Evolutionary conservation across 352 stramenopile species (phyloP), one percentile per base, ranked within the genome.

Genomic region (Pythium scleroteichum): DNA sequence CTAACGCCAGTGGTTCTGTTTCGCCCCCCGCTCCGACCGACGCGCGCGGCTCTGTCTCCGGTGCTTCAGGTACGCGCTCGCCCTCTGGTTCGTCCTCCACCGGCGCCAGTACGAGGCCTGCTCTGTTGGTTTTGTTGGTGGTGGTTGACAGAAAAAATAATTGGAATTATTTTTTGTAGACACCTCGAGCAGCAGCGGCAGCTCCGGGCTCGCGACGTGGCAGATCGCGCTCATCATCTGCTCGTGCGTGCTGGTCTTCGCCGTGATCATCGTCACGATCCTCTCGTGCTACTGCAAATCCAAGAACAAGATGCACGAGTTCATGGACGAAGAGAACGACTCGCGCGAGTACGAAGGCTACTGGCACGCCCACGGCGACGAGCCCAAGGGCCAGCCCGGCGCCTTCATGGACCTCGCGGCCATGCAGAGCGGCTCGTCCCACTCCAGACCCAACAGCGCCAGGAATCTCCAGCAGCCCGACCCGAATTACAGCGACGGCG

Each of bases 241-340:
- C 38, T 44, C 38, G 38, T 44, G 38, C 38, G 38, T 44, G 38
- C 38, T 44, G 5, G 38, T 20, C 13, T 44, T 20, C 38, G 38
- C 38, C 38, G 38, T 44, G 38, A 44, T 44, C 38, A 20, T 44
- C 38, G 38, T 44, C 38, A 44, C 17, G 38, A 44, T 44, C 38
- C 38, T 44, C 38, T 44, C 38, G 38, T 44, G 38, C 38, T 44
- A 44, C 17, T 44, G 38, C 38, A 44, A 44, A 44, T 44, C 38
- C 13, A 17, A 20, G 4, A 17, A 20, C 17, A 17, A 20, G 4
- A 44, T 44, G 38, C 38, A 20, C 38, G 38, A 44, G 13, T 19
- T 44, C 38, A 8, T 44, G 7, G 13, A 44, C 5, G 38, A 44
- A 4, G 7, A 44, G 38, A n/a, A 20, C 17, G 38, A 44, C 13